A percentile compares a stretch with the other conserved stretches of the same genome.
These are phyloP conservation scores for Candida sp. DNA, from an alignment of 1,139 yeast species.

Conservation along the genomic window DNA sequence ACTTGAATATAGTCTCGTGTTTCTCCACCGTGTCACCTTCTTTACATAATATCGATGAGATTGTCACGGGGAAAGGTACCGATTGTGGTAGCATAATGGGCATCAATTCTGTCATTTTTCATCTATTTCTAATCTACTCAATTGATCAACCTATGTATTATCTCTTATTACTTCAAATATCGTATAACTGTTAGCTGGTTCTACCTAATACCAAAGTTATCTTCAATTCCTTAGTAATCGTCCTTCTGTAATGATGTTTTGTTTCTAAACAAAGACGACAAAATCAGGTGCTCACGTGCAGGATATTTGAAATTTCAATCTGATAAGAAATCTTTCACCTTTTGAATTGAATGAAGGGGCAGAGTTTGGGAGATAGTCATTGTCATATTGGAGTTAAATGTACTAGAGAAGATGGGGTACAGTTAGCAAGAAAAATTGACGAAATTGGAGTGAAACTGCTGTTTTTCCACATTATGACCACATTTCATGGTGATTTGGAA, in stretches of 20 bases:
- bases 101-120: conserved; percentile 27
- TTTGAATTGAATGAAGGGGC: neutral
- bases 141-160: neutral
- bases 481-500: conserved; percentile 49
- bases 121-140: neutral
- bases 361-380: conserved; percentile 14
- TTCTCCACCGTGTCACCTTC: conserved; percentile 47
- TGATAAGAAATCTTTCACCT: neutral
- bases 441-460: conserved; percentile 3
- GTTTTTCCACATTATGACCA: conserved; percentile 49
- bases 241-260: too few relatives aligned
- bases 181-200: too few relatives aligned
- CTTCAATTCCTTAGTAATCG: too few relatives aligned
- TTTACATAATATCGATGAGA: conserved; percentile 45
- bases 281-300: neutral
- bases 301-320: neutral
- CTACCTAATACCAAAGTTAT: too few relatives aligned
- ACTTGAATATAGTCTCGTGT: conserved; percentile 56
- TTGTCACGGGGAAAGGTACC: conserved; percentile 67
- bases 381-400: conserved; percentile 17
- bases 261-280: neutral
- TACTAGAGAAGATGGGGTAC: conserved; percentile 7
- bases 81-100: conserved; percentile 48
- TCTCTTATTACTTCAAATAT: too few relatives aligned
- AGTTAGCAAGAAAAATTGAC: conserved; percentile 10